phyloP scores from a whole-genome alignment of 225 moss, liverwort and hornwort species.

The Ulota crispa region DNA sequence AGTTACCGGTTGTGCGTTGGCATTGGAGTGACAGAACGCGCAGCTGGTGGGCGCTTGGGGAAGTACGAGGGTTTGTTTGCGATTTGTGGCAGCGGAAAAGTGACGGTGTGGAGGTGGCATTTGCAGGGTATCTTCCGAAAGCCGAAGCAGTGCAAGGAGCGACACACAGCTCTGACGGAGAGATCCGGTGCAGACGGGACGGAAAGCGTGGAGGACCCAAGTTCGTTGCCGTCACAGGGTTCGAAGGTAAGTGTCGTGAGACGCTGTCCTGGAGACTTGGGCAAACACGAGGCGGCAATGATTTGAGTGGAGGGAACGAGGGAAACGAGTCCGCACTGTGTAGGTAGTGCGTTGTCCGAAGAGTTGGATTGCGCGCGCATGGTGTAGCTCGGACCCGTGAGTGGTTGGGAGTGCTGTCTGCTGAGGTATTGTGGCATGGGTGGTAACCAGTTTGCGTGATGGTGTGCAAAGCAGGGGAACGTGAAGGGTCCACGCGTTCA shows the following conservation, averaged over 20 bases:
- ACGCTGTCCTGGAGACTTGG: not conserved
- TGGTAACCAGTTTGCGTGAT: not conserved
- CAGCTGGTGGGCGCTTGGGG: no score
- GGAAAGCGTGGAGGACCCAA: slow-evolving; percentile 65
- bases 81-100: no score
- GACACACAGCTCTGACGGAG: slow-evolving; percentile 61
- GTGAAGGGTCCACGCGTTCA: slow-evolving; percentile 58
- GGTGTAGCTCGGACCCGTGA: not conserved
- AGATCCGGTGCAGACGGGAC: slow-evolving; percentile 51
- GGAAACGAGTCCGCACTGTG: not conserved
- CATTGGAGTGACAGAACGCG: no score
- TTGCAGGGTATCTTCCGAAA: slow-evolving; percentile 76
- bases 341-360: no score
- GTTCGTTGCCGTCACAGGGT: slow-evolving; percentile 52
- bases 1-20: no score
- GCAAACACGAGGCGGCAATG: not conserved
- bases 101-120: not conserved
- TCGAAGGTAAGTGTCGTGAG: slow-evolving; percentile 19
- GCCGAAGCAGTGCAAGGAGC: slow-evolving; percentile 65
- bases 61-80: no score
- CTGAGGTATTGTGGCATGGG: not conserved
- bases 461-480: slow-evolving; percentile 50
- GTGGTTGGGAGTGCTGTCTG: slow-evolving; percentile 7
- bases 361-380: no score
- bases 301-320: not conserved